Percentiles rank a stretch among this genome's conserved stretches.
Conservation (phyloP, 2,329 filamentous ascomycete species). For the Pseudomassariella vexata region DNA sequence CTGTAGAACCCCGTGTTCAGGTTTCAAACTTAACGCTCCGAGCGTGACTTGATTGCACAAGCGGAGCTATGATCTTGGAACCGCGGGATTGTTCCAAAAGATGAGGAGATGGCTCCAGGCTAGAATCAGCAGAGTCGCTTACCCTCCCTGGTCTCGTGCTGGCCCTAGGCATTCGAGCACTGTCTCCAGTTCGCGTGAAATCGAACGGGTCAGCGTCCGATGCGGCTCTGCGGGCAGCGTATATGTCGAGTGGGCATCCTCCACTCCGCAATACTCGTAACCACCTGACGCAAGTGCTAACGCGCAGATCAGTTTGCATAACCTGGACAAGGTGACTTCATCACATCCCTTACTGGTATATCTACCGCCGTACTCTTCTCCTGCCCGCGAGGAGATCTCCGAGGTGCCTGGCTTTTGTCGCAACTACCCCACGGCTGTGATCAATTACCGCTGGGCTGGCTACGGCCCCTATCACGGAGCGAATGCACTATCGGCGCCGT, state of each 20-base stretch:
- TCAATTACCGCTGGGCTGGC: constrained; percentile 54
- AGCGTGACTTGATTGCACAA: no score
- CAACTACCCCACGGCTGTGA: constrained; percentile 41
- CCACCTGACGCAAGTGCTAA: no score
- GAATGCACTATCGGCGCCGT: constrained; percentile 3
- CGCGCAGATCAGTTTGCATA: constrained; percentile 48
- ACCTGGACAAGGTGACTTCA: constrained; percentile 30
- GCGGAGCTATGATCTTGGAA: no score
- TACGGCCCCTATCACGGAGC: constrained; percentile 12
- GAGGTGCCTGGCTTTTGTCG: constrained; percentile 23
- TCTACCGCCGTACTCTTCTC: constrained; percentile 42
- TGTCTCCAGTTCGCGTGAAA: constrained; percentile 13
- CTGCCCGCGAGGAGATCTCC: constrained; percentile 14
- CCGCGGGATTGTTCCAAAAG: no score
- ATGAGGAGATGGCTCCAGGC: constrained; percentile 9
- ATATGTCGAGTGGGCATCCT: constrained; percentile 40
- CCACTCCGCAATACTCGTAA: no score
- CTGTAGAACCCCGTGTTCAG: no score
- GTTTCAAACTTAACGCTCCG: no score
- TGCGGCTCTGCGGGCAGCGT: constrained; percentile 45
- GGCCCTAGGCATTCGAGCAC: constrained; percentile 15
- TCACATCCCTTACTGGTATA: constrained; percentile 46
- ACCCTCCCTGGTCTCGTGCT: constrained; percentile 8
- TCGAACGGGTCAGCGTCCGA: constrained; percentile 37
- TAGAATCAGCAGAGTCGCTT: constrained; percentile 9